Conservation (phyloP, 2,329 filamentous ascomycete genomes). For the Xylaria sp. region DNA sequence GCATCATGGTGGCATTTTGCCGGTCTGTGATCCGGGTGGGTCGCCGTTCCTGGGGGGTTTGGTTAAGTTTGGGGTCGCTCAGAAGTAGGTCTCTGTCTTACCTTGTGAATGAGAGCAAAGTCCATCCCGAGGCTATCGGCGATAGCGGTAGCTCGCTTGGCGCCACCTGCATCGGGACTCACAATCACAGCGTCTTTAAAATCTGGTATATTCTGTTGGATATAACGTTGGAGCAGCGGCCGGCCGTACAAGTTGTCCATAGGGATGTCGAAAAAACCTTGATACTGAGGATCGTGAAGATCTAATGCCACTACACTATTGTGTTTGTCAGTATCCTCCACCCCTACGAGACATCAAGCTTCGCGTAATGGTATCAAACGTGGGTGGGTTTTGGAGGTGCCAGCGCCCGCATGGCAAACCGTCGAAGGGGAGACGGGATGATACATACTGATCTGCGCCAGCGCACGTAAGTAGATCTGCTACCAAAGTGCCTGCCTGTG, state of each 20-base stretch:
- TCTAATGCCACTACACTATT: slow-evolving; percentile 90
- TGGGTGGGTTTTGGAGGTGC: neutral
- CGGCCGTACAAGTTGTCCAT: slow-evolving; percentile 97
- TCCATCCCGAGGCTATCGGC: slow-evolving; percentile 93
- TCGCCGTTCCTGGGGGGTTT: slow-evolving; percentile 76
- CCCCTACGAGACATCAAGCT: slow-evolving; percentile 25
- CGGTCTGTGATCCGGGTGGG: slow-evolving; percentile 88
- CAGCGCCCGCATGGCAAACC: slow-evolving; percentile 16
- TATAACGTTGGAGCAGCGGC: slow-evolving; percentile 76
- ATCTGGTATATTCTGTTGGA: slow-evolving; percentile 84
- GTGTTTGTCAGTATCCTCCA: slow-evolving; percentile 44
- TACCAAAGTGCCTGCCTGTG: slow-evolving; percentile 93
- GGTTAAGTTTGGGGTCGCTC: slow-evolving; percentile 51
- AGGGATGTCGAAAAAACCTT: slow-evolving; percentile 98
- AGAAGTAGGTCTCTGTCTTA: slow-evolving; percentile 55
- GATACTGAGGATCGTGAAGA: slow-evolving; percentile 94
- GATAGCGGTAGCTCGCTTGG: slow-evolving; percentile 94
- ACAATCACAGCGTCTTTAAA: slow-evolving; percentile 91
- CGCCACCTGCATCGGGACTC: slow-evolving; percentile 94
- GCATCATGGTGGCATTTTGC: slow-evolving; percentile 94
- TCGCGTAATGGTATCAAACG: slow-evolving; percentile 9
- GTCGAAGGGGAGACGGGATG: slow-evolving; percentile 33
- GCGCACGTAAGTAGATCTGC: slow-evolving; percentile 95
- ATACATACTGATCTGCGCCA: slow-evolving; percentile 86
- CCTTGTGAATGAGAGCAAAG: slow-evolving; percentile 98